Base-by-base conservation (phyloP, 208 protist genomes). In the Leishmania braziliensis region DNA sequence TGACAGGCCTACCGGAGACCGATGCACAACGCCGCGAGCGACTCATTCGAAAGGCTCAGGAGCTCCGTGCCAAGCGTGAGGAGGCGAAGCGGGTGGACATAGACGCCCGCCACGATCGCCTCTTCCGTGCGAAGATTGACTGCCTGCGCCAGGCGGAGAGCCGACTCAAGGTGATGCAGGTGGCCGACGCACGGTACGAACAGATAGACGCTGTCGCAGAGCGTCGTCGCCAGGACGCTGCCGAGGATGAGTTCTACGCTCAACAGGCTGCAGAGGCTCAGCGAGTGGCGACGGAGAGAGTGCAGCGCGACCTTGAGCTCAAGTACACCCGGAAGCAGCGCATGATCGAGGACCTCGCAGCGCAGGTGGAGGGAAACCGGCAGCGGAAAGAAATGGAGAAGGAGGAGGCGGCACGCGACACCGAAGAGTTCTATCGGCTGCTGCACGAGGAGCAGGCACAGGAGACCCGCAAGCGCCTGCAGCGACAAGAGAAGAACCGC, bases 91-190 rank as follows among this genome's bases (percentile, higher is more conserved):
- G 87, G 80, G 78, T 69, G 26, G 92, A 95, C 76, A 91, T 66
- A 65, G 83, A 84, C 50, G 84, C 84, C n/a, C 85, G 91, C 12
- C 80, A 95, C 50, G 89, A 96, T 58, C 90, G 90, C 12, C 84
- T 95, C 48, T 95, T 97, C 77, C 91, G 92, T 18, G 91, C 95
- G 33, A 89, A 91, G 58, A 96, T 95, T 60, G 94, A 95, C 79
- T 84, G 78, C 29, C 87, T 97, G 51, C 91, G 94, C 0, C 88
- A 93, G 81, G 94, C 94, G 51, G 92, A 97, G 89, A 96, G 92
- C 80, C 91, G 92, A 1, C 85, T 97, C 53, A 95, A 93, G 75
- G 88, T 94, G 68, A 94, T 97, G 94, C 94, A 97, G 84, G 87
- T 95, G 14, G 78, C 94, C 0, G 92, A 96, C 76, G 89, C 81